Evolutionary conservation across 2,329 filamentous ascomycete species (phyloP), one percentile per base, ranked within the genome.

Genomic region (Fusarium praegraminearum): DNA sequence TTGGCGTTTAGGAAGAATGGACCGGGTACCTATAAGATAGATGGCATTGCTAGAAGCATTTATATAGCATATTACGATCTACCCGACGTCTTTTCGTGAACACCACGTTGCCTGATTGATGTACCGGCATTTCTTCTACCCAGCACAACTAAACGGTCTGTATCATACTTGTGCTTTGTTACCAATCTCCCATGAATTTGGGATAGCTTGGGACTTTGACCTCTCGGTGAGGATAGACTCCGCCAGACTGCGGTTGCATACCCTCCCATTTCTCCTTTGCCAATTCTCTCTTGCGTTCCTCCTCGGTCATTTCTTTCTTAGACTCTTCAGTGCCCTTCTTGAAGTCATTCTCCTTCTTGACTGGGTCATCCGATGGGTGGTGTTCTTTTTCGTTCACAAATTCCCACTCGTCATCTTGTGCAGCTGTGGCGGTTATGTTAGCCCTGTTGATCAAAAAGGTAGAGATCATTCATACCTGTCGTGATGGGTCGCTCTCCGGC

Each of bases 381-480:
- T 1, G 11, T 0, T 62, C 65, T 30, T 69, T 52, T 33, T 43
- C 47, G 6, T 22, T 46, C 3, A 69, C 16, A 0, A 69, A 47
- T 5, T 69, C 41, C 65, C 65, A 69, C n/a, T 66, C 65, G 4
- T 69, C 50, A 1, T 65, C 65, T 1, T 1, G 28, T 2, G 15
- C 11, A 15, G 16, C 61, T 47, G 2, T 3, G 7, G 2, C 3
- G 3, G 5, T 61, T n/a, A n/a, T n/a, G n/a, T n/a, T 36, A 59
- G 61, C 7, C 15, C 10, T 2, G 26, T 6, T 4, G 5, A 1
- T 2, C 10, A 10, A 5, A 38, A 0, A 4, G 7, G 9, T 16
- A 7, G 24, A 9, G 32, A 18, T 22, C 16, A 18, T 40, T 22
- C 16, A 18, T 40, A 62, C 54, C 5, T 22, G 26, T 24, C 1